Evolutionary conservation across 345 rosid genomes (phyloP).

Genomic region (Salix dunnii): DNA sequence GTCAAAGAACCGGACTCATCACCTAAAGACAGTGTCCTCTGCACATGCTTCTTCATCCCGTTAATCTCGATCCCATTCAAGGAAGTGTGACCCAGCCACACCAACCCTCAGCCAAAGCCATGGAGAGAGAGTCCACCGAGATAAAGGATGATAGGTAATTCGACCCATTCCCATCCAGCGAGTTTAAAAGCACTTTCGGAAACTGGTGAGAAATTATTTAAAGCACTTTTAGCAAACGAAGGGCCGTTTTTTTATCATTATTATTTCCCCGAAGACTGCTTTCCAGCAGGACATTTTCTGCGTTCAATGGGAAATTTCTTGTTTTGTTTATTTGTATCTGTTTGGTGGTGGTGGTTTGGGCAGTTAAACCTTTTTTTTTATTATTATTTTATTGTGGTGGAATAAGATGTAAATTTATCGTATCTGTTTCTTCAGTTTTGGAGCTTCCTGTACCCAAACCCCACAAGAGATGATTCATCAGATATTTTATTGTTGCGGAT

Average conservation of each 20-base stretch:
- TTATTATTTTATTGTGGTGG: too few species aligned
- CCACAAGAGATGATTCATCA: not conserved
- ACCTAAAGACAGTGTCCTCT: constrained; percentile 22
- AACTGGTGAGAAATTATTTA: not conserved
- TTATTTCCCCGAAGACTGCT: not conserved
- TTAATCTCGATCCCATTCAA: constrained; percentile 6
- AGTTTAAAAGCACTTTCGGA: not conserved
- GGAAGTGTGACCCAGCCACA: too few species aligned
- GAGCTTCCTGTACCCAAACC: not conserved
- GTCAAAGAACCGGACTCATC: constrained; percentile 38
- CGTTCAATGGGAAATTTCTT: not conserved
- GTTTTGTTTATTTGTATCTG: not conserved
- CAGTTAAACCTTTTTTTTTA: too few species aligned
- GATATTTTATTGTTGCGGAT: too few species aligned
- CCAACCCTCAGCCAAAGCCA: too few species aligned
- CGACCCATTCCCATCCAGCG: too few species aligned
- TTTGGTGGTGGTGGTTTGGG: too few species aligned
- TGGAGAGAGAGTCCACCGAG: too few species aligned
- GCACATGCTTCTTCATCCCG: constrained; percentile 28
- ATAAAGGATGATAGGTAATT: too few species aligned
- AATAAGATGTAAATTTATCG: too few species aligned
- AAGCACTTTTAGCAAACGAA: too few species aligned
- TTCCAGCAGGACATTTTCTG: not conserved
- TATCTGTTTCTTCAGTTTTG: too few species aligned
- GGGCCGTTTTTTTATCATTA: not conserved